Conservation (phyloP, 1,284 basidiomycete species). For the Ganoderma meredithae region DNA sequence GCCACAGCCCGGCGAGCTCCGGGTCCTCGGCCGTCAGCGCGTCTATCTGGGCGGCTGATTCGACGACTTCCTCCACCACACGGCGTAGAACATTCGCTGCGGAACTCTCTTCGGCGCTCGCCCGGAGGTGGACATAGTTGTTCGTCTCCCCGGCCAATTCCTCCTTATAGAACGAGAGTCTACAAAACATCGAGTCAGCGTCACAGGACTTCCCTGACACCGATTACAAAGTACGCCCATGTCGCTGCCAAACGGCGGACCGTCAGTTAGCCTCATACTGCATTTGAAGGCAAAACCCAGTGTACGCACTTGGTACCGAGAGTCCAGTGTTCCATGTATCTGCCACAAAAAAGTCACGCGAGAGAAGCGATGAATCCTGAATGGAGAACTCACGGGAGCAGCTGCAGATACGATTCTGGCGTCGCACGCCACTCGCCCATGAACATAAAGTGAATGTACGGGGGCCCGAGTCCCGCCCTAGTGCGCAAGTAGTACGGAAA, state of each 20-base stretch:
- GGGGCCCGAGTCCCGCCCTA: conserved; percentile 27
- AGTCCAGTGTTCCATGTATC: conserved; percentile 31
- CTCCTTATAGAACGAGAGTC: conserved; percentile 31
- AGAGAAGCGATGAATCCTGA: not conserved
- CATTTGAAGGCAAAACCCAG: not conserved
- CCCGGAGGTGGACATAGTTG: conserved; percentile 27
- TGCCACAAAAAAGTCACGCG: not conserved
- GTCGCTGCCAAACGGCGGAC: conserved; percentile 9
- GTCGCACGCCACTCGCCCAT: conserved; percentile 20
- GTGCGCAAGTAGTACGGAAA: conserved; percentile 29
- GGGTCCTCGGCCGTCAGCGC: conserved; percentile 10
- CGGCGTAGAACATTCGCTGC: conserved; percentile 7
- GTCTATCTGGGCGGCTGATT: conserved; percentile 16
- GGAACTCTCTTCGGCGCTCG: conserved; percentile 17
- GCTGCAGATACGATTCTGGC: conserved; percentile 28
- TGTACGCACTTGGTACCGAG: conserved; percentile 28
- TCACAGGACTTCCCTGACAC: not conserved
- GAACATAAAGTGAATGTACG: conserved; percentile 30
- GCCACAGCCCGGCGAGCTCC: conserved; percentile 17
- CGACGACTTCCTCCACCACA: conserved; percentile 16
- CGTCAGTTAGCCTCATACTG: not conserved
- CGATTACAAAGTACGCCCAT: conserved; percentile 9
- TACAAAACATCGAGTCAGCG: not conserved
- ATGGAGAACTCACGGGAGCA: conserved; percentile 24
- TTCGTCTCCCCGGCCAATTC: conserved; percentile 23